These are phyloP conservation scores for Endothia cerciana DNA, from an alignment of 2,329 filamentous ascomycete genomes.

Conservation along the genomic window DNA sequence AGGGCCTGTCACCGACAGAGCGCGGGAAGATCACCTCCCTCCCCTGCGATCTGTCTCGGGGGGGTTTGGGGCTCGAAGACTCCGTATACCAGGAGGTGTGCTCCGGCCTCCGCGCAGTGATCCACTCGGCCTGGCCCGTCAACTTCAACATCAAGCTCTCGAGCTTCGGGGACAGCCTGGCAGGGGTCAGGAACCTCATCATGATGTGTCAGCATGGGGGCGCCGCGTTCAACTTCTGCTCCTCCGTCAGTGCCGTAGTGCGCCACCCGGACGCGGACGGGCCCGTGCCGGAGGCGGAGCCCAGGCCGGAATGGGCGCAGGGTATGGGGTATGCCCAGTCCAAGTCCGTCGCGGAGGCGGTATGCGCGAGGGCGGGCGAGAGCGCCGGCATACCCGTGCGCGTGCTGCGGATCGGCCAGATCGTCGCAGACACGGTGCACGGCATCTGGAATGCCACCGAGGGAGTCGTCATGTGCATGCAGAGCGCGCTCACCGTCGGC, in stretches of 20 bases:
- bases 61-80: constrained; percentile 44
- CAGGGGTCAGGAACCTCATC: constrained; percentile 49
- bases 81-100: constrained; percentile 36
- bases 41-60: constrained; percentile 44
- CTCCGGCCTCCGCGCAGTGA: constrained; percentile 44
- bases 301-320: constrained; percentile 44
- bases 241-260: constrained; percentile 51
- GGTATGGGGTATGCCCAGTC: constrained; percentile 49
- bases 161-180: constrained; percentile 55
- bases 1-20: constrained; percentile 30
- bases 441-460: constrained; percentile 57
- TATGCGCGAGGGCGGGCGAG: constrained; percentile 42
- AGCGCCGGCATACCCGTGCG: constrained; percentile 38
- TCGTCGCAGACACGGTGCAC: constrained; percentile 50
- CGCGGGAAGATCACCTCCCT: constrained; percentile 43
- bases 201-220: constrained; percentile 35
- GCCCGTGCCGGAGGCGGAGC: constrained; percentile 41
- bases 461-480: constrained; percentile 57
- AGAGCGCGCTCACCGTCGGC: constrained; percentile 47
- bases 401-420: constrained; percentile 54
- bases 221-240: constrained; percentile 52
- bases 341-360: constrained; percentile 45
- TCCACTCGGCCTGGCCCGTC: constrained; percentile 59
- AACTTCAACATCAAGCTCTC: constrained; percentile 59
- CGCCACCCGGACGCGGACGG: constrained; percentile 35